Evolutionary conservation across 192 early-diverging fungal species (phyloP).

Genomic region (Umbelopsis ramanniana): DNA sequence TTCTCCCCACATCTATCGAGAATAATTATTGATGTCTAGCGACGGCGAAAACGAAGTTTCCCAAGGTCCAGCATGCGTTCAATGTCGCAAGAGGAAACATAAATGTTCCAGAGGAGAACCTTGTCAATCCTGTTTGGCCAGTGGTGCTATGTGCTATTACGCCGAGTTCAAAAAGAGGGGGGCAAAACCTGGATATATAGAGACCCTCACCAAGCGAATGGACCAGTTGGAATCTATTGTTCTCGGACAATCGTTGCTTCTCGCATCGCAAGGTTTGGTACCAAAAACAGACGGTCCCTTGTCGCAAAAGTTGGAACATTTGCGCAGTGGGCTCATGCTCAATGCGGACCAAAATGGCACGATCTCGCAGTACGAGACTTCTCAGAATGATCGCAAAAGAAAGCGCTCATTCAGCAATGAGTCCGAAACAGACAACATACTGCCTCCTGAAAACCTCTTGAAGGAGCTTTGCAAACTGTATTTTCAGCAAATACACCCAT

Average conservation of each 20-base stretch:
- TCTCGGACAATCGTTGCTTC: constrained; percentile 15
- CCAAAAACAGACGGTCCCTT: neutral
- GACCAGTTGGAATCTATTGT: constrained; percentile 17
- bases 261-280: constrained; percentile 9
- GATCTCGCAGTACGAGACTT: neutral
- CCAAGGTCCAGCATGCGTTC: constrained; percentile 19
- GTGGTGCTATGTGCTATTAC: constrained; percentile 5
- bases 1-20: too few species aligned
- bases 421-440: neutral
- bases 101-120: constrained; percentile 22
- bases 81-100: constrained; percentile 18
- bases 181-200: constrained; percentile 15
- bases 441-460: neutral
- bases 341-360: neutral
- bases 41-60: constrained; percentile 11
- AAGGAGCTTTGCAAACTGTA: neutral
- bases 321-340: neutral
- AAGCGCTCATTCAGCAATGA: constrained; percentile 15
- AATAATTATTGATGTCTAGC: neutral
- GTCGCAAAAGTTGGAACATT: neutral
- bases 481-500: constrained; percentile 16
- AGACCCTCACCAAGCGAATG: constrained; percentile 11
- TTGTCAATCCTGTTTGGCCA: constrained; percentile 20
- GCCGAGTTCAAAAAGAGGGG: constrained; percentile 11
- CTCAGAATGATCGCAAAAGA: constrained; percentile 3